Conservation (phyloP, 495 filamentous ascomycete species). For the Aspergillus indologenus region DNA sequence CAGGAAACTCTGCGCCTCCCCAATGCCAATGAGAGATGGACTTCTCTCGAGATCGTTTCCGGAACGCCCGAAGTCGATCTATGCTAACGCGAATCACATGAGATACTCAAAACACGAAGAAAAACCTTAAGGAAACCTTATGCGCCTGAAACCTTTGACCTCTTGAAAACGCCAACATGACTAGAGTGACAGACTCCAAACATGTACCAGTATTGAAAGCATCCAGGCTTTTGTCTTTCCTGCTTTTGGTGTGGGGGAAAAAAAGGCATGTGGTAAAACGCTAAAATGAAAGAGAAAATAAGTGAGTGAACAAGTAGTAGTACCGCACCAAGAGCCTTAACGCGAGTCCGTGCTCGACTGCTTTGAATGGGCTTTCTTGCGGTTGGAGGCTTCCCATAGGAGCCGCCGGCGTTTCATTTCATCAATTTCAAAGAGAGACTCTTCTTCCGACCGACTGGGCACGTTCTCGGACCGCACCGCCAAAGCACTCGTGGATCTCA, state of each 20-base stretch:
- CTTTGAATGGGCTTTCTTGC: conserved; percentile 37
- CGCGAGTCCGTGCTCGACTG: conserved; percentile 21
- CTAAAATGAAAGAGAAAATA: conserved; percentile 3
- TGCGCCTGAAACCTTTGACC: conserved; percentile 5
- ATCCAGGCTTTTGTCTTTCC: conserved; percentile 17
- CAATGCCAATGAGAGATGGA: background rate
- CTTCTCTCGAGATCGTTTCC: background rate
- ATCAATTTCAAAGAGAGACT: conserved; percentile 46
- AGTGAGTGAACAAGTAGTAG: background rate
- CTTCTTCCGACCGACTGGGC: conserved; percentile 24
- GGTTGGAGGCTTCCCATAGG: conserved; percentile 45
- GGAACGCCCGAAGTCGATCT: background rate
- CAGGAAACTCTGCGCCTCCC: background rate
- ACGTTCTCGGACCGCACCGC: conserved; percentile 25
- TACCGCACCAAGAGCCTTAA: conserved; percentile 12
- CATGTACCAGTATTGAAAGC: conserved; percentile 11
- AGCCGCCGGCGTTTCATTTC: conserved; percentile 48
- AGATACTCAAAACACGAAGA: conserved; percentile 6
- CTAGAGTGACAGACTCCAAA: conserved; percentile 13
- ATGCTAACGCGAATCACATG: background rate
- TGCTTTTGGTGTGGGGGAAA: conserved; percentile 14
- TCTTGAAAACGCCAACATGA: background rate
- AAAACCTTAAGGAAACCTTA: background rate
- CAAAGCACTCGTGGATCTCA: conserved; percentile 46
- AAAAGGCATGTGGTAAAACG: background rate